These are phyloP conservation scores for Pseudogymnoascus sp. DNA, from an alignment of 2,329 filamentous ascomycete genomes.

Conservation along the genomic window DNA sequence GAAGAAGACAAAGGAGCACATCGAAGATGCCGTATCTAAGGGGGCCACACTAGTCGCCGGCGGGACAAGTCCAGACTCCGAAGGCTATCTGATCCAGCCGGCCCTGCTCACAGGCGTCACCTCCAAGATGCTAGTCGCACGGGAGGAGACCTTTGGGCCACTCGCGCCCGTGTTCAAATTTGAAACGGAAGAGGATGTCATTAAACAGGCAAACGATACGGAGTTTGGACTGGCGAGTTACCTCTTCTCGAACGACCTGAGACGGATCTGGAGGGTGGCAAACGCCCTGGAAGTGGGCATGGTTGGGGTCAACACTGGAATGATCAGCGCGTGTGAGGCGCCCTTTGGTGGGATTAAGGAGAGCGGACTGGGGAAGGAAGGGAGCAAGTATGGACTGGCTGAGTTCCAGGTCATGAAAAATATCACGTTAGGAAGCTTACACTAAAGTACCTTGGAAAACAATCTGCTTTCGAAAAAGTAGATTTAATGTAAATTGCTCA, in stretches of 20 bases:
- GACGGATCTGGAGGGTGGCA: slow-evolving; percentile 58
- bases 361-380: too few relatives aligned
- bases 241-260: slow-evolving; percentile 62
- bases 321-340: too few relatives aligned
- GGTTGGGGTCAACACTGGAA: slow-evolving; percentile 46
- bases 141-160: slow-evolving; percentile 62
- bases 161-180: slow-evolving; percentile 59
- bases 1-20: slow-evolving; percentile 52
- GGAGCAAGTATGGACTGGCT: too few relatives aligned
- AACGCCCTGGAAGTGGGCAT: slow-evolving; percentile 65
- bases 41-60: slow-evolving; percentile 60
- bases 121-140: slow-evolving; percentile 44
- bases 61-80: slow-evolving; percentile 44
- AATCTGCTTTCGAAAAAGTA: too few relatives aligned
- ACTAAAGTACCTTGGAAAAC: too few relatives aligned
- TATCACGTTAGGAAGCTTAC: too few relatives aligned
- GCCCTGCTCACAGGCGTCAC: slow-evolving; percentile 57
- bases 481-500: too few relatives aligned
- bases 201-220: slow-evolving; percentile 55
- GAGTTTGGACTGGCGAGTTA: slow-evolving; percentile 60
- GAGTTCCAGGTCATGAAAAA: too few relatives aligned
- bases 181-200: slow-evolving; percentile 58
- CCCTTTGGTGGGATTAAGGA: too few relatives aligned
- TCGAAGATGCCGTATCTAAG: slow-evolving; percentile 56
- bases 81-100: slow-evolving; percentile 61